Percentiles rank a stretch among this genome's conserved stretches.
phyloP scores from a whole-genome alignment of 1,284 basidiomycete species.

The Puccinia polysora region DNA sequence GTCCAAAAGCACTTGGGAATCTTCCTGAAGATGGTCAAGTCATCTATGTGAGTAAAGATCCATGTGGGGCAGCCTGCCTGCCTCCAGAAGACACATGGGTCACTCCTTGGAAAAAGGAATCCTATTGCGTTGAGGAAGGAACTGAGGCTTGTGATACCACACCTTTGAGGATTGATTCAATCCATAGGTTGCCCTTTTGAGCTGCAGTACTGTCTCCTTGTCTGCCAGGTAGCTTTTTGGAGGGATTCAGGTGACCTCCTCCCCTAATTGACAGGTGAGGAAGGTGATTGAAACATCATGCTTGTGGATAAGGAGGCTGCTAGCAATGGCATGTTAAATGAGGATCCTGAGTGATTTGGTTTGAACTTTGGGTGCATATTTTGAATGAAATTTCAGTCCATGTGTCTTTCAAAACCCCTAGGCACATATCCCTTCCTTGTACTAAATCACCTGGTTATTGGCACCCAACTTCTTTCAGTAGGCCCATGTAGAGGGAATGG shows the following conservation, averaged over 20 bases:
- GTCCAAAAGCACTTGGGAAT: too few species aligned
- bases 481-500: not conserved
- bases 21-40: too few species aligned
- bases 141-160: too few species aligned
- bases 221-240: too few species aligned
- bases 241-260: not conserved
- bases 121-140: too few species aligned
- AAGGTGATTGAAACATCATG: not conserved
- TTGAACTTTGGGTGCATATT: conserved; percentile 5
- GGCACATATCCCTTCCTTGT: conserved; percentile 11
- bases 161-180: too few species aligned
- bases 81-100: too few species aligned
- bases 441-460: not conserved
- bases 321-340: not conserved
- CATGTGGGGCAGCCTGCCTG: too few species aligned
- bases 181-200: too few species aligned
- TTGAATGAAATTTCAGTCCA: not conserved
- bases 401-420: not conserved
- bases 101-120: too few species aligned
- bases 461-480: conserved; percentile 1
- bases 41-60: too few species aligned
- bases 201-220: too few species aligned
- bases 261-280: not conserved
- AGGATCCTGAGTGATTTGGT: not conserved
- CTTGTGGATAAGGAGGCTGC: not conserved